A percentile compares a stretch with the other conserved stretches of the same genome.
Evolutionary conservation across 1,284 basidiomycete genomes (phyloP).

Genomic region (Stereum hirsutum): DNA sequence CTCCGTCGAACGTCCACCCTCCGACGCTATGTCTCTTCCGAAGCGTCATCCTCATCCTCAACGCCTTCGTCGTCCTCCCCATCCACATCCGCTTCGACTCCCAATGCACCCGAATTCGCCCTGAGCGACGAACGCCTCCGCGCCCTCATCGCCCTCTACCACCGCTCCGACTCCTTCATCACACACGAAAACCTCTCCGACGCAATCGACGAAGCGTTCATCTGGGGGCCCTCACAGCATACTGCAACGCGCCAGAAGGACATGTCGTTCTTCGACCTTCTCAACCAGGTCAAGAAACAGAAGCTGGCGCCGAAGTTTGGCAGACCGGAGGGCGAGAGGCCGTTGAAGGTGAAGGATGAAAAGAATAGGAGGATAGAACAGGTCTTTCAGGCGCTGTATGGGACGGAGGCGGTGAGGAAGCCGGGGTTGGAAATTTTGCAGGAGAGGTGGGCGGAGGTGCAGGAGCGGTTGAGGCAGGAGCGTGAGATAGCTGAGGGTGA

Average conservation of each 20-base stretch:
- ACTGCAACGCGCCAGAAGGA: not conserved
- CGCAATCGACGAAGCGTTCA: constrained; percentile 57
- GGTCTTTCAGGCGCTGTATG: constrained; percentile 52
- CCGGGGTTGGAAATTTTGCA: constrained; percentile 49
- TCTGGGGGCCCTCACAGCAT: constrained; percentile 15
- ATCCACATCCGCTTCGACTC: too few relatives aligned
- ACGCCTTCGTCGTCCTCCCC: too few relatives aligned
- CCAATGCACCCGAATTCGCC: constrained; percentile 5
- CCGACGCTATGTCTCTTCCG: constrained; percentile 6
- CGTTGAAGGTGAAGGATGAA: constrained; percentile 4
- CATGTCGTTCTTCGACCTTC: constrained; percentile 7
- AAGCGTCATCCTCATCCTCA: too few relatives aligned
- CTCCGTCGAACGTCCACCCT: constrained; percentile 1
- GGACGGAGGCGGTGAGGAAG: constrained; percentile 30
- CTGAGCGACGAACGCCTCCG: constrained; percentile 57
- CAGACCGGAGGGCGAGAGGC: constrained; percentile 5
- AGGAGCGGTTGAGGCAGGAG: constrained; percentile 20
- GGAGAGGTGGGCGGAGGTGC: constrained; percentile 31
- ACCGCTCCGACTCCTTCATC: constrained; percentile 56
- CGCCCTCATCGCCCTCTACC: constrained; percentile 64
- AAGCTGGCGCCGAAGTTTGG: constrained; percentile 8
- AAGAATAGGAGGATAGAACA: constrained; percentile 13
- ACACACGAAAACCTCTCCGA: constrained; percentile 56
- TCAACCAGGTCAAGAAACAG: constrained; percentile 6
- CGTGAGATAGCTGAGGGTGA: constrained; percentile 1